Percentiles rank a stretch among this genome's conserved stretches.
These are phyloP conservation scores for Fusarium ramigenum DNA, from an alignment of 2,329 filamentous ascomycete species.

Conservation along the genomic window DNA sequence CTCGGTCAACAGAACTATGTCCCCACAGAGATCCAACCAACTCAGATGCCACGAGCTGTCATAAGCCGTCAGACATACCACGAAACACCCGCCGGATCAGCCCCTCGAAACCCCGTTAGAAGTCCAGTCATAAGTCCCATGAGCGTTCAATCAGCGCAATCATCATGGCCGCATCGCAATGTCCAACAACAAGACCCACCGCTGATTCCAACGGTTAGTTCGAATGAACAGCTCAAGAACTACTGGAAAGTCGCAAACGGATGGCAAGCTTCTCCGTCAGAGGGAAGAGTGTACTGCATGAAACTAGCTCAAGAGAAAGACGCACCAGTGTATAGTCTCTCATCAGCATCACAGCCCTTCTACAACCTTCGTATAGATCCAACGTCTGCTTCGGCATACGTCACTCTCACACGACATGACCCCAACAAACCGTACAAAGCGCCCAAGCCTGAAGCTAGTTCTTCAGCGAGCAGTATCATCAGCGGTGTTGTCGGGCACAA, in stretches of 20 bases:
- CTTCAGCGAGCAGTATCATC: constrained; percentile 44
- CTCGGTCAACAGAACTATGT: constrained; percentile 76
- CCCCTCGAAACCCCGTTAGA: constrained; percentile 23
- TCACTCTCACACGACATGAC: constrained; percentile 68
- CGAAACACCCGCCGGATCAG: constrained; percentile 25
- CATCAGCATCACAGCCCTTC: constrained; percentile 69
- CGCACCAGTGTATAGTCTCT: constrained; percentile 73
- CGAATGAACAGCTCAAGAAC: constrained; percentile 69
- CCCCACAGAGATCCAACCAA: constrained; percentile 71
- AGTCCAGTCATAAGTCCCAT: constrained; percentile 38
- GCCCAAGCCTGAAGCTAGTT: constrained; percentile 43
- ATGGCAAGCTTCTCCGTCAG: constrained; percentile 69
- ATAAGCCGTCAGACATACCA: constrained; percentile 73
- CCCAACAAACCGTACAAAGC: constrained; percentile 66
- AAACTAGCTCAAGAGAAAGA: constrained; percentile 65
- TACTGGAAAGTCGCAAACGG: constrained; percentile 77
- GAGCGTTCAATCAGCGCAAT: constrained; percentile 26
- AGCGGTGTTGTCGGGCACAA: constrained; percentile 45
- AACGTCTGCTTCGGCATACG: constrained; percentile 69
- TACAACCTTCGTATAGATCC: constrained; percentile 73
- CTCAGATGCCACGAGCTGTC: constrained; percentile 69
- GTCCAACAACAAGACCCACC: constrained; percentile 52
- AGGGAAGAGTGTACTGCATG: constrained; percentile 68
- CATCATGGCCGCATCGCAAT: constrained; percentile 44
- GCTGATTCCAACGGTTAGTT: constrained; percentile 59